These are phyloP conservation scores for Ceratocystis huliohia DNA, from an alignment of 2,329 filamentous ascomycete species.

Conservation along the genomic window DNA sequence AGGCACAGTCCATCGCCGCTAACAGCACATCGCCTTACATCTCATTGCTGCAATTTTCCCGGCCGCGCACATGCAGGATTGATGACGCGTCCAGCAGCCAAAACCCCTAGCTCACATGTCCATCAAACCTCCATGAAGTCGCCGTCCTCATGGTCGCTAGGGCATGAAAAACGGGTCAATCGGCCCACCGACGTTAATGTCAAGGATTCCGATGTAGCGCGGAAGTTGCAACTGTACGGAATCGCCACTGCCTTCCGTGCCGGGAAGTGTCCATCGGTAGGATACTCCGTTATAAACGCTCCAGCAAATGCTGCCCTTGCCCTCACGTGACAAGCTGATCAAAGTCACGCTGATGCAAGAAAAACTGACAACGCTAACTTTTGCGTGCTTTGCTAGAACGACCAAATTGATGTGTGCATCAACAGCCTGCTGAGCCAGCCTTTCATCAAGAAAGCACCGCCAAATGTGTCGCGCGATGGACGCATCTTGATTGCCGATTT, in stretches of 20 bases:
- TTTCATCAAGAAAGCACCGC: slow-evolving; percentile 55
- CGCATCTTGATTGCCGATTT: slow-evolving; percentile 65
- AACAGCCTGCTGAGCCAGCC: slow-evolving; percentile 72
- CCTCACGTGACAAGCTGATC: background rate
- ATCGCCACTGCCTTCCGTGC: slow-evolving; percentile 74
- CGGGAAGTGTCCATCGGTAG: slow-evolving; percentile 81
- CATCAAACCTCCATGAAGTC: background rate
- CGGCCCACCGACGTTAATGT: slow-evolving; percentile 57
- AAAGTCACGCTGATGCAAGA: background rate
- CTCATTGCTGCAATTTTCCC: background rate
- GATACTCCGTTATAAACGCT: slow-evolving; percentile 26
- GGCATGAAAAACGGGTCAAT: slow-evolving; percentile 44
- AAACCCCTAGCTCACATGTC: slow-evolving; percentile 26
- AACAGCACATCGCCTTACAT: too few species aligned
- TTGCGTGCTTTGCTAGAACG: slow-evolving; percentile 46
- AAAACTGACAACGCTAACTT: background rate
- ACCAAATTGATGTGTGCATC: slow-evolving; percentile 87
- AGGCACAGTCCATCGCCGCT: background rate
- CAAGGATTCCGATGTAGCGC: slow-evolving; percentile 79
- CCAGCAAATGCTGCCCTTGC: background rate
- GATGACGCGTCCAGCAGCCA: slow-evolving; percentile 14
- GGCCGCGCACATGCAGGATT: background rate
- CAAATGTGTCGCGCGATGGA: slow-evolving; percentile 71
- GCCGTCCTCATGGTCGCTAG: background rate
- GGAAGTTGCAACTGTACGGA: slow-evolving; percentile 89